These are phyloP conservation scores for Vaccinium corymbosum DNA, from an alignment of 148 eudicot genomes.

Conservation along the genomic window DNA sequence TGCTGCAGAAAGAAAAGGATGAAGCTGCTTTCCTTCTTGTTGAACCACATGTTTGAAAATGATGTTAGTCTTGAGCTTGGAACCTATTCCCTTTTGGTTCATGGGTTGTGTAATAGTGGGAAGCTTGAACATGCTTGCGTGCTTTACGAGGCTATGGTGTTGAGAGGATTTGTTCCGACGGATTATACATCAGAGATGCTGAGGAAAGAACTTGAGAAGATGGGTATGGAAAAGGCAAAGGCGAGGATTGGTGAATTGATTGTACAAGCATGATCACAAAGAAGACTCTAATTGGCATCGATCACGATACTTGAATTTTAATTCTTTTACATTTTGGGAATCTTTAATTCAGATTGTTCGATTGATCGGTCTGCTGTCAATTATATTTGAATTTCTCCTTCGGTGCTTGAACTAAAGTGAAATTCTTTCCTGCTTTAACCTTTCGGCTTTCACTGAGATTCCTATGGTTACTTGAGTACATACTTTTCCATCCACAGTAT, in stretches of 20 bases:
- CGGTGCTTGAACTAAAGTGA: not conserved
- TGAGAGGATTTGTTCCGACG: conserved; percentile 55
- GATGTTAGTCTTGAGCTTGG: conserved; percentile 58
- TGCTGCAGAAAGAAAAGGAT: conserved; percentile 68
- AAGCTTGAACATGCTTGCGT: conserved; percentile 64
- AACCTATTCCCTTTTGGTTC: conserved; percentile 64
- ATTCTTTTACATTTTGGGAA: not conserved
- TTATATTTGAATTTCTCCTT: not conserved
- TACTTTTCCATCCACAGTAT: not conserved
- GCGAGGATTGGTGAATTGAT: conserved; percentile 45
- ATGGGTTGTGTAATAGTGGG: conserved; percentile 48
- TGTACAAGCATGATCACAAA: conserved; percentile 27
- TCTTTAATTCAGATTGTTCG: not conserved
- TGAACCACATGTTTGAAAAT: conserved; percentile 70
- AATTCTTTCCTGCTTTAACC: not conserved
- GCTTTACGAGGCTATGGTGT: conserved; percentile 52
- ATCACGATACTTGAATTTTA: not conserved
- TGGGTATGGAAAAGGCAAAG: conserved; percentile 58
- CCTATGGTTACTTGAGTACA: not conserved
- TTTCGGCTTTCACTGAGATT: not conserved
- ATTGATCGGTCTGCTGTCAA: not conserved
- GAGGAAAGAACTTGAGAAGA: conserved; percentile 49
- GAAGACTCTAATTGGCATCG: not conserved
- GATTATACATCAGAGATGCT: conserved; percentile 42
- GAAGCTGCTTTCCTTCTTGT: conserved; percentile 63